Evolutionary conservation across 306 rosid genomes (phyloP).

Genomic region (Prunus mira): DNA sequence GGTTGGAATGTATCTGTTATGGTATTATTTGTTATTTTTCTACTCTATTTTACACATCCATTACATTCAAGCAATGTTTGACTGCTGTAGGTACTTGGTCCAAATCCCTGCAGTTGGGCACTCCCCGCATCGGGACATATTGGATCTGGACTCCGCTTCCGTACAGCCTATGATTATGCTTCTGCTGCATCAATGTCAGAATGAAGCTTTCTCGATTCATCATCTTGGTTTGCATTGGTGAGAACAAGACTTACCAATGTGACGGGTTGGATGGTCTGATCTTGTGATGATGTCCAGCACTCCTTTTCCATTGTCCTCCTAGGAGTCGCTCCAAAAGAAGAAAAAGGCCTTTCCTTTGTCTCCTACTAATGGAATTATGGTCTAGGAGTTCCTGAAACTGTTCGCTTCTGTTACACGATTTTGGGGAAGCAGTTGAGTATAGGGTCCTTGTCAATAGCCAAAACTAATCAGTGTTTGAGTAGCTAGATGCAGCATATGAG

Average conservation of each 20-base stretch:
- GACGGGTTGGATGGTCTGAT: conserved; percentile 24
- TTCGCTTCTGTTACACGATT: conserved; percentile 20
- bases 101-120: conserved; percentile 69
- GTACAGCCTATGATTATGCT: conserved; percentile 45
- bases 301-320: conserved; percentile 12
- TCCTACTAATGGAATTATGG: conserved; percentile 19
- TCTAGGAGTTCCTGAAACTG: conserved; percentile 19
- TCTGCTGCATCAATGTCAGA: conserved; percentile 40
- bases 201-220: conserved; percentile 30
- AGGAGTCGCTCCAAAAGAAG: conserved; percentile 12
- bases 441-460: conserved; percentile 27
- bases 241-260: conserved; percentile 14
- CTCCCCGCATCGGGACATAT: conserved; percentile 69
- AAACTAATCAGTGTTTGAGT: conserved; percentile 9
- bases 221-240: conserved; percentile 17
- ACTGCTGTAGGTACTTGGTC: conserved; percentile 73
- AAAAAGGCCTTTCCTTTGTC: background rate
- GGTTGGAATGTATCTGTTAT: background rate
- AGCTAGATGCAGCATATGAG: background rate
- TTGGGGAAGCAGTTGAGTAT: conserved; percentile 13
- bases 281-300: conserved; percentile 25
- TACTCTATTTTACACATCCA: background rate
- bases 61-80: conserved; percentile 21
- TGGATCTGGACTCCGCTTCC: conserved; percentile 77
- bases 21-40: conserved; percentile 14